Evolutionary conservation across 1,284 basidiomycete genomes (phyloP).

Genomic region (Malassezia nana): DNA sequence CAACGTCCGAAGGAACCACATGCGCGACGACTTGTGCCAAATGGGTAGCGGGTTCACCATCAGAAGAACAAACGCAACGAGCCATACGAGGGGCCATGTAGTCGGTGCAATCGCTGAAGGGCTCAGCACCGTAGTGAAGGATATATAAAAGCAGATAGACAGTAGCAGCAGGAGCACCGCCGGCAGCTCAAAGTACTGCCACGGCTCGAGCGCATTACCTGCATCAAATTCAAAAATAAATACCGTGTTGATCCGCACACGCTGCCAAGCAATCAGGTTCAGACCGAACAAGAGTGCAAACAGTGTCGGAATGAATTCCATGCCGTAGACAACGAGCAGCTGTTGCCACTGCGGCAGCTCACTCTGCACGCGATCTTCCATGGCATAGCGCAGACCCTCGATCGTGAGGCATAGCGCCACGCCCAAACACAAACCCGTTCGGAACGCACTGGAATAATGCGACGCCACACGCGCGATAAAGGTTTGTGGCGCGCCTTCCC

Average conservation of each 20-base stretch:
- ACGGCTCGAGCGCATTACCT: constrained; percentile 64
- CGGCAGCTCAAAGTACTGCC: constrained; percentile 75
- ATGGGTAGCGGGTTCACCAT: constrained; percentile 70
- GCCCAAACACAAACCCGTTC: constrained; percentile 64
- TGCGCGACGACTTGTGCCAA: constrained; percentile 59
- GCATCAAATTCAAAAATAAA: constrained; percentile 71
- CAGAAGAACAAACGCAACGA: constrained; percentile 58
- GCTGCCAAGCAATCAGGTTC: constrained; percentile 69
- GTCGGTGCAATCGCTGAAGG: constrained; percentile 38
- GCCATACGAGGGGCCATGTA: constrained; percentile 75
- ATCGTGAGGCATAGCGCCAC: constrained; percentile 65
- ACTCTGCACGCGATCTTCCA: constrained; percentile 56
- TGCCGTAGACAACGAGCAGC: constrained; percentile 70
- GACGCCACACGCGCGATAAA: constrained; percentile 47
- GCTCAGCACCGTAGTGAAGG: constrained; percentile 55
- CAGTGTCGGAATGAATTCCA: constrained; percentile 64
- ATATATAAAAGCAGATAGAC: constrained; percentile 72
- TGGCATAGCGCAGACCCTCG: constrained; percentile 61
- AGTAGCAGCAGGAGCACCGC: constrained; percentile 66
- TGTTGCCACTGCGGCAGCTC: constrained; percentile 63
- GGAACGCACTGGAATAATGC: constrained; percentile 60
- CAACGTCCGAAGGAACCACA: constrained; percentile 65
- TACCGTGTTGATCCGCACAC: constrained; percentile 69
- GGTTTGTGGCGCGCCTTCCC: constrained; percentile 51
- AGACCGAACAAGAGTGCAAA: constrained; percentile 67